Evolutionary conservation across 495 filamentous ascomycete genomes (phyloP).

Genomic region (Tetracladium setigerum): DNA sequence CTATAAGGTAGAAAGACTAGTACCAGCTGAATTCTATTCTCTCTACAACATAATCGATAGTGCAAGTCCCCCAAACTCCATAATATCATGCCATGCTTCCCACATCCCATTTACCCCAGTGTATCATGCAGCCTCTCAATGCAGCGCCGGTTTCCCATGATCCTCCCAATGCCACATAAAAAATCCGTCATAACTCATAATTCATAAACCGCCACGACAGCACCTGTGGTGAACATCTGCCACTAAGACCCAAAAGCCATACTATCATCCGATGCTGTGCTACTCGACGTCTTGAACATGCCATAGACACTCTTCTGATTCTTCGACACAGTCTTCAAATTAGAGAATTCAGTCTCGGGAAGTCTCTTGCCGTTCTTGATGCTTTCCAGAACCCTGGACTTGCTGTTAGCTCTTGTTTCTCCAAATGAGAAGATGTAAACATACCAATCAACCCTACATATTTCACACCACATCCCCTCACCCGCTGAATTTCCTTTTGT

Average conservation of each 20-base stretch:
- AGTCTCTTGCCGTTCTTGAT: conserved; percentile 67
- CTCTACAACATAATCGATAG: no score
- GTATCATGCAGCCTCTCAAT: no score
- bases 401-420: not conserved
- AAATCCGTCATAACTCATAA: no score
- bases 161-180: no score
- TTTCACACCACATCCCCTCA: conserved; percentile 62
- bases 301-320: conserved; percentile 19
- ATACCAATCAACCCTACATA: conserved; percentile 82
- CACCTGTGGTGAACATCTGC: not conserved
- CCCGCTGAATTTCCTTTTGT: conserved; percentile 65
- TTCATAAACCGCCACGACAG: no score
- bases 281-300: conserved; percentile 17
- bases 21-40: no score
- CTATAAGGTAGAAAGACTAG: no score
- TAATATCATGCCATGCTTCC: no score
- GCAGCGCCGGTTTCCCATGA: no score
- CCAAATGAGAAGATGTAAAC: conserved; percentile 20
- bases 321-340: conserved; percentile 17
- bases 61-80: no score
- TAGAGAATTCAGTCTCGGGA: conserved; percentile 60
- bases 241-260: not conserved
- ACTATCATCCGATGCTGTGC: not conserved
- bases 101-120: no score
- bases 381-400: conserved; percentile 65